Evolutionary conservation across 208 protist genomes (phyloP).

Genomic region (Paratrypanosoma confusum): DNA sequence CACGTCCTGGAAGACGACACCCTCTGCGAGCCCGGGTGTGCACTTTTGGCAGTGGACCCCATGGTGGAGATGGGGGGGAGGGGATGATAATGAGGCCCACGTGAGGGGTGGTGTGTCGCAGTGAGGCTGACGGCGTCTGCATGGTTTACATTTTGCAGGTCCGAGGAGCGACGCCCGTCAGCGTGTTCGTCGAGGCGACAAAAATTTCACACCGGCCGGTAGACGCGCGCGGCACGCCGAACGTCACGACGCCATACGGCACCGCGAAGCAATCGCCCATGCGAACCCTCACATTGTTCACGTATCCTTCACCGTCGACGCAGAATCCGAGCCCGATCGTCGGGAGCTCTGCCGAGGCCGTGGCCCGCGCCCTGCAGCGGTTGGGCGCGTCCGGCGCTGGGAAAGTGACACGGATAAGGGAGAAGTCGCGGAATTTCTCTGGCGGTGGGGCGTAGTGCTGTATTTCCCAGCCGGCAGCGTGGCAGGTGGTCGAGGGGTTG

Average conservation of each 20-base stretch:
- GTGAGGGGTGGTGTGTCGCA: too few species aligned
- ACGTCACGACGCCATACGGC: conserved; percentile 46
- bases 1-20: too few species aligned
- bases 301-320: conserved; percentile 41
- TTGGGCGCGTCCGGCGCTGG: conserved; percentile 17
- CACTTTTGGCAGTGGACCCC: too few species aligned
- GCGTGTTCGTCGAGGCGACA: conserved; percentile 64
- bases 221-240: background rate
- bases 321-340: conserved; percentile 84
- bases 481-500: conserved; percentile 12
- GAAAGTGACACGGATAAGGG: conserved; percentile 61
- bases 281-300: conserved; percentile 53
- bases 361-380: conserved; percentile 13
- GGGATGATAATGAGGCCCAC: too few species aligned
- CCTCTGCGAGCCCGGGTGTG: too few species aligned
- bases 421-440: conserved; percentile 70
- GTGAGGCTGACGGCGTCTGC: background rate
- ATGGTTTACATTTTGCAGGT: conserved; percentile 18
- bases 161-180: conserved; percentile 1
- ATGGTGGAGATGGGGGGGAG: too few species aligned
- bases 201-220: conserved; percentile 62
- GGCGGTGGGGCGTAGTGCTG: conserved; percentile 78
- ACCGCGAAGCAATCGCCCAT: conserved; percentile 72
- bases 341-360: conserved; percentile 33
- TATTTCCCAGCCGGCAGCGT: conserved; percentile 45